Conservation (phyloP, 148 eudicot species). For the Rhododendron molle region DNA sequence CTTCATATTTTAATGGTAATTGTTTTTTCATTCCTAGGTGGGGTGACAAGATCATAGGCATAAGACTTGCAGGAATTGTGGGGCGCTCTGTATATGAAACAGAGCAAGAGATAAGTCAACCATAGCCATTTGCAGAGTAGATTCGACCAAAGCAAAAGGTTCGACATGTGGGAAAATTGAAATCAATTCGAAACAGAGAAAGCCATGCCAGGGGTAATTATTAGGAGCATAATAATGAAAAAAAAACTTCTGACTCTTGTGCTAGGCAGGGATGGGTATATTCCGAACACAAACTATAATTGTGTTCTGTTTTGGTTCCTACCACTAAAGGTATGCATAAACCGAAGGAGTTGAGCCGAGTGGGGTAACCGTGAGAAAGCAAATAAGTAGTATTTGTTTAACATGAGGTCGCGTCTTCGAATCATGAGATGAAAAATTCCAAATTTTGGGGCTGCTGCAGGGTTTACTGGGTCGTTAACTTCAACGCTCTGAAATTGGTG, state of each 20-base stretch:
- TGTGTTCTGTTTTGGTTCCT: neutral
- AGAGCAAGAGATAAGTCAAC: slow-evolving; percentile 4
- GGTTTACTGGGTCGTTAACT: neutral
- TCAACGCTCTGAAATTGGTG: no score
- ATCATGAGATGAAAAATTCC: no score
- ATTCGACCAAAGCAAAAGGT: neutral
- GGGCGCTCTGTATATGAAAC: neutral
- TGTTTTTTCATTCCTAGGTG: neutral
- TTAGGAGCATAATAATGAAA: neutral
- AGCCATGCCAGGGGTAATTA: neutral
- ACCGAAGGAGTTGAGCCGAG: neutral
- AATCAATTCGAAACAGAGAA: neutral
- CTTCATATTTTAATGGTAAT: neutral
- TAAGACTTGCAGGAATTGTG: neutral
- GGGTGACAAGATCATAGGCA: neutral
- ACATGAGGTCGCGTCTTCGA: neutral
- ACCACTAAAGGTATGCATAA: no score
- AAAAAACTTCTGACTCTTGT: neutral
- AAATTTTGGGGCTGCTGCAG: neutral
- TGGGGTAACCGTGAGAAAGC: no score
- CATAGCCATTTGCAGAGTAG: neutral
- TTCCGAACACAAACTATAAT: neutral
- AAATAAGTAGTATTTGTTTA: neutral
- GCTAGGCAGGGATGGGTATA: neutral
- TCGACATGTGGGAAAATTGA: neutral